Evolutionary conservation across 164 flowering plant species (phyloP).

Genomic region (Warburgia ugandensis): DNA sequence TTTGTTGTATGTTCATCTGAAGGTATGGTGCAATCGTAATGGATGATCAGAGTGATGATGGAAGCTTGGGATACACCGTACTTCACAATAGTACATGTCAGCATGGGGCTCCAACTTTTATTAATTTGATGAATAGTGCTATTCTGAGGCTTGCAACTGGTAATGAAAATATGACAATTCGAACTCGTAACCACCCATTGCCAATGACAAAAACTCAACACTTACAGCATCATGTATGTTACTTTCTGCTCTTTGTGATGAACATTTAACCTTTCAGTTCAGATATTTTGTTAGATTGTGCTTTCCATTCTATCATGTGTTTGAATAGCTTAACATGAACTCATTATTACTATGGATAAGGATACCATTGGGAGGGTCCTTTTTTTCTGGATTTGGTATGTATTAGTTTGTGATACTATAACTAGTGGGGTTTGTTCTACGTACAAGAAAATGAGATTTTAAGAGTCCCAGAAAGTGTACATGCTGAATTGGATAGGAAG

Average conservation of each 20-base stretch:
- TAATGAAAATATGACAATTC: constrained; percentile 64
- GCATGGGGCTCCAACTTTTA: constrained; percentile 92
- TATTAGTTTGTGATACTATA: no score
- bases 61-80: constrained; percentile 84
- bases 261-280: background rate
- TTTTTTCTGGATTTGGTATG: no score
- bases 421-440: no score
- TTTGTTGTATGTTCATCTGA: constrained; percentile 8
- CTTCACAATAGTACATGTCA: constrained; percentile 91
- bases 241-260: constrained; percentile 10
- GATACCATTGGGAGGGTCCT: no score
- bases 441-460: no score
- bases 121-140: constrained; percentile 85
- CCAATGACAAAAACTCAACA: constrained; percentile 84
- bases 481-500: no score
- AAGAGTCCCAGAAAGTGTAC: no score
- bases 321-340: no score
- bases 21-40: constrained; percentile 96
- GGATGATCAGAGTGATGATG: constrained; percentile 80
- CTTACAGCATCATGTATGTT: constrained; percentile 75
- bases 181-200: constrained; percentile 85
- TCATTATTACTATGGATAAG: no score
- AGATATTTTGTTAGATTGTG: no score
- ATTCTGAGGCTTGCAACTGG: constrained; percentile 76
- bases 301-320: no score